A percentile compares a stretch with the other conserved stretches of the same genome.
Conservation (phyloP, 2,329 filamentous ascomycete species). For the Knoxdaviesia proteae region DNA sequence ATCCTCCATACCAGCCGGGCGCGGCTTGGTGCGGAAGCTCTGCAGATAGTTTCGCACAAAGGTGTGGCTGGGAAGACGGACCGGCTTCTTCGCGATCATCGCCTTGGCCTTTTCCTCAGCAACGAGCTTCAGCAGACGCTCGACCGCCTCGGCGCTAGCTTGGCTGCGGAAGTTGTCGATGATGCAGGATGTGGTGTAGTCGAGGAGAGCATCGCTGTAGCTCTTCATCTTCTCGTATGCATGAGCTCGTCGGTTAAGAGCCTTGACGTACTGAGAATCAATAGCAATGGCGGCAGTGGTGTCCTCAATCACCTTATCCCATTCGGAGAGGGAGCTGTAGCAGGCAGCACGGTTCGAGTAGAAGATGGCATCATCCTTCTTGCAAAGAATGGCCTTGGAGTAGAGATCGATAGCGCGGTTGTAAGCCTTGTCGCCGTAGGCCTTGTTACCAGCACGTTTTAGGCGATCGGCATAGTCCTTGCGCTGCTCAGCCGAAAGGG, state of each 20-base stretch:
- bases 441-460: conserved; percentile 90
- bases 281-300: conserved; percentile 87
- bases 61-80: conserved; percentile 82
- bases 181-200: conserved; percentile 97
- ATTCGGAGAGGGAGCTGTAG: conserved; percentile 81
- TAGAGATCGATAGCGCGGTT: conserved; percentile 87
- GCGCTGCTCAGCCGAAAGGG: conserved; percentile 41
- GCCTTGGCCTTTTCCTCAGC: conserved; percentile 84
- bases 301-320: conserved; percentile 92
- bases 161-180: conserved; percentile 96
- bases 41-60: conserved; percentile 98
- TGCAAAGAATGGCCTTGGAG: conserved; percentile 88
- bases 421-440: conserved; percentile 87
- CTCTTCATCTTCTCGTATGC: conserved; percentile 86
- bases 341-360: conserved; percentile 97
- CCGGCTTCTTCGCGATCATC: conserved; percentile 66
- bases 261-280: conserved; percentile 92
- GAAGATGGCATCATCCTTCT: conserved; percentile 92
- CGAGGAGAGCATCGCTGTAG: conserved; percentile 84
- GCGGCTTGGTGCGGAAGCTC: conserved; percentile 73
- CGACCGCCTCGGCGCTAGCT: conserved; percentile 68
- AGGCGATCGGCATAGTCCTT: conserved; percentile 78
- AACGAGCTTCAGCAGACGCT: conserved; percentile 88
- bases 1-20: conserved; percentile 67
- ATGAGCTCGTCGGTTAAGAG: conserved; percentile 85